A percentile compares a stretch with the other conserved stretches of the same genome.
These are phyloP conservation scores for Suillus weaverae DNA, from an alignment of 768 basidiomycete genomes.

Conservation along the genomic window DNA sequence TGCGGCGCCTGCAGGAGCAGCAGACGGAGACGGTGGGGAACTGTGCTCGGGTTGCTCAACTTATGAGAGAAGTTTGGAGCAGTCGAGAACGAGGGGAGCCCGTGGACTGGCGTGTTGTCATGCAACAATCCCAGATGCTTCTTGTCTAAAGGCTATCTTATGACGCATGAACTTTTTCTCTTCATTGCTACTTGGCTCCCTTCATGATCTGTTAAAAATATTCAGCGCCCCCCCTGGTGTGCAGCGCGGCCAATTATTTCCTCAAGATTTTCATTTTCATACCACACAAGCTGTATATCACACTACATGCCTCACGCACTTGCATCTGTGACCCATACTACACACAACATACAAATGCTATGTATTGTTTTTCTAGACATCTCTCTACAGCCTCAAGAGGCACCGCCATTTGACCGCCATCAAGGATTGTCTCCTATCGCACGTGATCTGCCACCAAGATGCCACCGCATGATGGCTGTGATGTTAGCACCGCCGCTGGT, in stretches of 20 bases:
- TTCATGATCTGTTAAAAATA: background rate
- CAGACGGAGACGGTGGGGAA: slow-evolving; percentile 63
- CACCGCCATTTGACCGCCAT: too few relatives aligned
- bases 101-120: slow-evolving; percentile 63
- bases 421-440: background rate
- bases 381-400: background rate
- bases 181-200: background rate
- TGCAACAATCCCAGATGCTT: slow-evolving; percentile 48
- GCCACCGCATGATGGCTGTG: background rate
- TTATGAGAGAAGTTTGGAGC: slow-evolving; percentile 63
- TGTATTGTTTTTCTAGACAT: background rate
- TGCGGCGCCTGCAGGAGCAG: slow-evolving; percentile 49
- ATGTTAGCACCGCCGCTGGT: background rate
- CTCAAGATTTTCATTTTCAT: background rate
- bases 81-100: slow-evolving; percentile 36
- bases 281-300: slow-evolving; percentile 1
- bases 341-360: background rate
- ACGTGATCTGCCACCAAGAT: background rate
- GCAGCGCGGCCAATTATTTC: background rate
- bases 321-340: slow-evolving; percentile 1
- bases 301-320: background rate
- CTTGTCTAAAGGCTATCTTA: slow-evolving; percentile 42
- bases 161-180: background rate
- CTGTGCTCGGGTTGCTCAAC: slow-evolving; percentile 47
- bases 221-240: slow-evolving; percentile 1